Evolutionary conservation across 441 rosid genomes (phyloP).

Genomic region (Syzygium syzygioides): DNA sequence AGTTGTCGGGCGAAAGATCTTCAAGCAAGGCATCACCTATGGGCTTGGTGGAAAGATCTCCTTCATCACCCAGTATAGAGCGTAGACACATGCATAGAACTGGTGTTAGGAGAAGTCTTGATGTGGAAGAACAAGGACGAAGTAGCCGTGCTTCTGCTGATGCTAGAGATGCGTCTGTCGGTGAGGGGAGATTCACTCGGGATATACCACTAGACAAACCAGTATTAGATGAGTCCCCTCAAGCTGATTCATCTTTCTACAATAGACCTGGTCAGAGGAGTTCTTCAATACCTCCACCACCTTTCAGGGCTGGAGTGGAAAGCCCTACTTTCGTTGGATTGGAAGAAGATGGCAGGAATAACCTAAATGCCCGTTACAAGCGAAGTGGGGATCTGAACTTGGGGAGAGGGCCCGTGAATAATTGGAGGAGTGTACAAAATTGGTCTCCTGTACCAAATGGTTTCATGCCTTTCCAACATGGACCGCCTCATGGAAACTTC

Average conservation of each 20-base stretch:
- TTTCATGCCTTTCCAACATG: slow-evolving; percentile 84
- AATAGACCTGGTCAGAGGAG: slow-evolving; percentile 49
- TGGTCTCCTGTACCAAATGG: slow-evolving; percentile 88
- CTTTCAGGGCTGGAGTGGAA: slow-evolving; percentile 61
- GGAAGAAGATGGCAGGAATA: slow-evolving; percentile 65
- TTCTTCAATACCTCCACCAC: slow-evolving; percentile 52
- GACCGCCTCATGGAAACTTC: slow-evolving; percentile 82
- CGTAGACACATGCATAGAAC: slow-evolving; percentile 57
- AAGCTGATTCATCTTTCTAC: slow-evolving; percentile 53
- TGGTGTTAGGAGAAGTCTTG: slow-evolving; percentile 60
- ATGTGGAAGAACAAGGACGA: slow-evolving; percentile 67
- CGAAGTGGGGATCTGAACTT: slow-evolving; percentile 55
- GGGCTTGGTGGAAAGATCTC: slow-evolving; percentile 70
- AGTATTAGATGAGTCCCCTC: slow-evolving; percentile 51
- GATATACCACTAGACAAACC: slow-evolving; percentile 50
- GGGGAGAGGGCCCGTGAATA: slow-evolving; percentile 84
- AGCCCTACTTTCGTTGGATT: slow-evolving; percentile 62
- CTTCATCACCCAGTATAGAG: slow-evolving; percentile 71
- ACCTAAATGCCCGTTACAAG: slow-evolving; percentile 45
- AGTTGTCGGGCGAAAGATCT: slow-evolving; percentile 61
- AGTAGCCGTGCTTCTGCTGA: slow-evolving; percentile 43
- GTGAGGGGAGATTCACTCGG: slow-evolving; percentile 49
- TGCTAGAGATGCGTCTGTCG: slow-evolving; percentile 45
- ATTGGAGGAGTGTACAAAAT: slow-evolving; percentile 87
- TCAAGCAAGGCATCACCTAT: slow-evolving; percentile 74